Evolutionary conservation across 306 rosid genomes (phyloP).

Genomic region (Arachis hypogaea): DNA sequence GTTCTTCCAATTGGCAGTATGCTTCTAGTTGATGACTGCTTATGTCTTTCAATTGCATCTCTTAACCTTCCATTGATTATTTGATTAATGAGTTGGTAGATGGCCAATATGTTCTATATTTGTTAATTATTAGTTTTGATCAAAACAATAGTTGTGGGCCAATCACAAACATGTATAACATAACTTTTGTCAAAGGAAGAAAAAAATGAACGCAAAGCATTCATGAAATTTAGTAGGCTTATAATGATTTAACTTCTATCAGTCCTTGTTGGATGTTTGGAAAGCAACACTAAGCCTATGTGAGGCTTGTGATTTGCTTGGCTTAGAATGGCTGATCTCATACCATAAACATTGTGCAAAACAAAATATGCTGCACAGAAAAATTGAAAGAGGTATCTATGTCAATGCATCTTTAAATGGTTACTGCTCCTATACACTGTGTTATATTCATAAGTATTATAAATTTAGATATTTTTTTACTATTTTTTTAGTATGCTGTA

Average conservation of each 20-base stretch:
- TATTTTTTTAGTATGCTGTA: conserved; percentile 5
- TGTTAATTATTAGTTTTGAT: conserved; percentile 21
- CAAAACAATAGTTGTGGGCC: background rate
- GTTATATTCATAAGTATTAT: no score
- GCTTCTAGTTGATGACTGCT: background rate
- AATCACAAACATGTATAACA: background rate
- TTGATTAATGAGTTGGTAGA: background rate
- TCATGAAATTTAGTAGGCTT: conserved; percentile 1
- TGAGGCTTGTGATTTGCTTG: background rate
- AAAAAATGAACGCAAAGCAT: background rate
- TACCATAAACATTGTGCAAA: background rate
- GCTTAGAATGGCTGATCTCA: background rate
- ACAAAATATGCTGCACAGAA: background rate
- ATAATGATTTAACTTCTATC: conserved; percentile 2
- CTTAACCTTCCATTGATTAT: conserved; percentile 3
- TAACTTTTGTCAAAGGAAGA: conserved; percentile 1
- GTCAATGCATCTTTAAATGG: background rate
- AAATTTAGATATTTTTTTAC: no score
- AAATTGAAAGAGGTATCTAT: conserved; percentile 24
- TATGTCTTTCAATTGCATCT: conserved; percentile 8
- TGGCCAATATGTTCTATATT: background rate
- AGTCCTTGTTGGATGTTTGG: background rate
- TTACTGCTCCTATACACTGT: background rate
- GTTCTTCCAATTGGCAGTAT: conserved; percentile 24
- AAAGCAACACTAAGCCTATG: background rate